A percentile compares a stretch with the other conserved stretches of the same genome.
These are phyloP conservation scores for Dioscorea dumetorum DNA, from an alignment of 106 monocot genomes.

Conservation along the genomic window DNA sequence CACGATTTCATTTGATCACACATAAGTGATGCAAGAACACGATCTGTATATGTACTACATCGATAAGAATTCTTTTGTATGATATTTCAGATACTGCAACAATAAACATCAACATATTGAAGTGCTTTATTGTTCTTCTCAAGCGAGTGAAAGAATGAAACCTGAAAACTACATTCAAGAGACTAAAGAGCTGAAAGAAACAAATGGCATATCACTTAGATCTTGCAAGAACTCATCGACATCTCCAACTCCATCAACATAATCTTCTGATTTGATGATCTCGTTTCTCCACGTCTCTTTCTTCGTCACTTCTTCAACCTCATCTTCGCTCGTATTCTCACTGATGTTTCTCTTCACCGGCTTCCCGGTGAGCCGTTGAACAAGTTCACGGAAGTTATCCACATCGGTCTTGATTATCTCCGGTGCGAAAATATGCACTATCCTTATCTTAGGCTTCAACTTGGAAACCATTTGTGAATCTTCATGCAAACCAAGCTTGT, in stretches of 20 bases:
- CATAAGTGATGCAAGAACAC: not conserved
- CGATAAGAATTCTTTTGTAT: not conserved
- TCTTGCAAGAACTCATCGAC: slow-evolving; percentile 4
- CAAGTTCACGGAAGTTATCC: slow-evolving; percentile 62
- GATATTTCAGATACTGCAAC: not conserved
- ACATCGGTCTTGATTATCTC: slow-evolving; percentile 77
- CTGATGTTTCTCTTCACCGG: not conserved
- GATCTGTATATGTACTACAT: not conserved
- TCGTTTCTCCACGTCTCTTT: not conserved
- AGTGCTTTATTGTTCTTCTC: too few species aligned
- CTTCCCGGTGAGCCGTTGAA: slow-evolving; percentile 80
- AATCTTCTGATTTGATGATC: slow-evolving; percentile 1
- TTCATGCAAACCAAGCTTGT: too few species aligned
- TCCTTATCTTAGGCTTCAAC: slow-evolving; percentile 45
- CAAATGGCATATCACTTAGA: slow-evolving; percentile 2
- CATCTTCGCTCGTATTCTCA: not conserved
- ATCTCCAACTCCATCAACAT: slow-evolving; percentile 5
- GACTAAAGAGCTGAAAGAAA: slow-evolving; percentile 1
- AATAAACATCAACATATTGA: too few species aligned
- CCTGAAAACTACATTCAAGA: too few species aligned
- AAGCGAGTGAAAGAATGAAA: too few species aligned
- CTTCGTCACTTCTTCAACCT: too few species aligned
- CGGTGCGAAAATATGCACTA: slow-evolving; percentile 67
- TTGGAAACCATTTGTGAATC: slow-evolving; percentile 4
- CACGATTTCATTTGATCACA: not conserved